Conservation (phyloP, 2,329 filamentous ascomycete species). For the Elsinoe australis region DNA sequence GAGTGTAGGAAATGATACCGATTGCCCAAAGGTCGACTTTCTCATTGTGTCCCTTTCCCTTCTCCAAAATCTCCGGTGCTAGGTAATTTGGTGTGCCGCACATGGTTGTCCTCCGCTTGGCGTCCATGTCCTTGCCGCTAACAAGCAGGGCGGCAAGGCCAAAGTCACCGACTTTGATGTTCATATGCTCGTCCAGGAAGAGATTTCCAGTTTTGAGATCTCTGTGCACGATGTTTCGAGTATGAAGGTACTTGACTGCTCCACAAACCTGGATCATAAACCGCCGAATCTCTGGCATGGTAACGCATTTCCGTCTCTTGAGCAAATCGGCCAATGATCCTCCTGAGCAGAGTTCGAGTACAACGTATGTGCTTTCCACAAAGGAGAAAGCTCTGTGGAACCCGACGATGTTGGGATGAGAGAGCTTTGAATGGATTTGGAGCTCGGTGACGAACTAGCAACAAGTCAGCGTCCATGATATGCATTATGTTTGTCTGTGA, state of each 20-base stretch:
- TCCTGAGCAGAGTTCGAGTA: constrained; percentile 89
- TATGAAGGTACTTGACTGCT: constrained; percentile 96
- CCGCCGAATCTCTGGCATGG: constrained; percentile 86
- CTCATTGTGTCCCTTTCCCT: constrained; percentile 91
- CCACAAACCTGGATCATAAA: constrained; percentile 93
- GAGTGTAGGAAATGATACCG: constrained; percentile 96
- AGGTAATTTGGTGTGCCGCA: constrained; percentile 99
- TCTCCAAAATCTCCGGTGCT: constrained; percentile 90
- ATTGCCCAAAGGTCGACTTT: constrained; percentile 98
- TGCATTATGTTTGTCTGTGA: neutral
- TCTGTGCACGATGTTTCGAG: constrained; percentile 89
- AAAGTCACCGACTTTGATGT: constrained; percentile 96
- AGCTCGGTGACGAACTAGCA: constrained; percentile 67
- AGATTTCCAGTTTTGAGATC: constrained; percentile 98
- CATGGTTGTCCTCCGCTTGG: constrained; percentile 74
- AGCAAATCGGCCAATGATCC: constrained; percentile 98
- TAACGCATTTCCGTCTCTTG: constrained; percentile 81
- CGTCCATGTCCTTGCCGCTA: constrained; percentile 82
- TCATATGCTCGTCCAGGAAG: constrained; percentile 90
- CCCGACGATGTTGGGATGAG: constrained; percentile 89
- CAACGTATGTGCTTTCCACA: constrained; percentile 80
- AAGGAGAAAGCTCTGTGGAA: constrained; percentile 93
- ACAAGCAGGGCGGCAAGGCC: constrained; percentile 86
- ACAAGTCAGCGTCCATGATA: constrained; percentile 11
- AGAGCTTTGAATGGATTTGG: constrained; percentile 97